phyloP scores from a whole-genome alignment of 2,329 filamentous ascomycete genomes.

The Xylariaceae sp. region DNA sequence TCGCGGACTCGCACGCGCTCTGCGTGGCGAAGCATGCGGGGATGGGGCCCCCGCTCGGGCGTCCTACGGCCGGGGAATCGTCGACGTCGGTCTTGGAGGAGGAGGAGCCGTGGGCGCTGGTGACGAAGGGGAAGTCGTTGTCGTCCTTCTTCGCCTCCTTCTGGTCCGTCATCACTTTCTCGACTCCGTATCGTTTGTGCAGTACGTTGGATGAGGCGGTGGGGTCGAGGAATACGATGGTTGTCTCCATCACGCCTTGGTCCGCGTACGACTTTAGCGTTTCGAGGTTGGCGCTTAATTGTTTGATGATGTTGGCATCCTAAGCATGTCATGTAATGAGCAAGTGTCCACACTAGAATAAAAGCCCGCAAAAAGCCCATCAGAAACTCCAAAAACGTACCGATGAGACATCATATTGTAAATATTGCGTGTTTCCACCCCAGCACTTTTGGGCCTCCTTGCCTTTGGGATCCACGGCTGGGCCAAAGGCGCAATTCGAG shows the following conservation, averaged over 20 bases:
- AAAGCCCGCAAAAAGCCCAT: neutral
- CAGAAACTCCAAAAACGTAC: slow-evolving; percentile 10
- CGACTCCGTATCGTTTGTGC: slow-evolving; percentile 40
- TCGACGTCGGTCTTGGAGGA: too few relatives aligned
- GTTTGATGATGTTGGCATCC: slow-evolving; percentile 38
- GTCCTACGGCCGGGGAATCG: slow-evolving; percentile 33
- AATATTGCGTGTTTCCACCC: slow-evolving; percentile 28
- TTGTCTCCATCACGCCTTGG: slow-evolving; percentile 49
- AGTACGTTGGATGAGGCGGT: slow-evolving; percentile 35
- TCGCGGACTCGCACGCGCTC: slow-evolving; percentile 62
- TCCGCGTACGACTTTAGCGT: slow-evolving; percentile 42
- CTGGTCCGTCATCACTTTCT: slow-evolving; percentile 39
- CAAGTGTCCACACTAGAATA: slow-evolving; percentile 18
- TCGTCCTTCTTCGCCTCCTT: slow-evolving; percentile 10
- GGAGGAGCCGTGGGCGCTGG: slow-evolving; percentile 18
- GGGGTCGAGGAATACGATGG: slow-evolving; percentile 49
- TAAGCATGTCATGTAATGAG: slow-evolving; percentile 18
- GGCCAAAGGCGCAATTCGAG: slow-evolving; percentile 31
- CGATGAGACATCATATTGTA: slow-evolving; percentile 28
- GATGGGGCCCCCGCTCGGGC: slow-evolving; percentile 30
- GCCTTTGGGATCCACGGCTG: slow-evolving; percentile 22
- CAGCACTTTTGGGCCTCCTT: slow-evolving; percentile 26
- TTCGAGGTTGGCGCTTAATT: slow-evolving; percentile 40
- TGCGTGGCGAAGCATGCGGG: slow-evolving; percentile 68
- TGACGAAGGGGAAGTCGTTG: slow-evolving; percentile 22